Base-by-base conservation (phyloP, 2,329 filamentous ascomycete genomes). In the Tolypocladium amazonense region DNA sequence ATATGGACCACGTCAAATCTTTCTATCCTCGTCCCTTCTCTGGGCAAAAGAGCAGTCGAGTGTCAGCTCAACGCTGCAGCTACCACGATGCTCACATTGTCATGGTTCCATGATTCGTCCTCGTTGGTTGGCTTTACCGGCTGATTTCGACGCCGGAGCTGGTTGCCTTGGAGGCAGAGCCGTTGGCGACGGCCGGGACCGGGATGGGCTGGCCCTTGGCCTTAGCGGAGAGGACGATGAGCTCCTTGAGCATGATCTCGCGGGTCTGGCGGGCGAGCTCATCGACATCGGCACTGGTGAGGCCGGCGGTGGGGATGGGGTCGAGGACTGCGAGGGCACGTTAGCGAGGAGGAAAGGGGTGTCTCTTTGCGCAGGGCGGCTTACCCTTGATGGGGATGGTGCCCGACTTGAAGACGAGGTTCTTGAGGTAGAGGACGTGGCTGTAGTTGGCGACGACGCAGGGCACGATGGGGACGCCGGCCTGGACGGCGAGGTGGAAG, bases 401-500 rank as follows among this genome's bases (percentile, higher is more conserved):
- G 52, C 89, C 89, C 0, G 84, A 73, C 53, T 82, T 84, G 69
- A 93, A 93, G 47, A 83, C 77, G 66, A 83, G 70, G 53, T 79
- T 78, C 75, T 86, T 86, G 66, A 86, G 74, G 67, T 84, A 85
- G 64, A 92, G 75, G 39, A 92, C 70, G 70, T 91, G 83, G 66
- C 87, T 87, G 73, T 93, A 93, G 75, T 92, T 92, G 71, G 89
- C 88, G 37, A 85, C 83, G 55, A 92, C 88, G 41, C 95, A 82
- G 0, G 94, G 94, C 4, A 99, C 88, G 67, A 99, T 90, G 33
- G 92, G 92, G 7, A 97, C 94, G 65, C 91, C 89, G 2, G 93
- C 93, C 79, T 97, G 90, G 25, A 99, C 85, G 54, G 94, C 94
- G 39, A 99, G 82, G 73, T 99, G 93, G 76, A 99, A 99, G 55